Conservation (phyloP, 169 alveolate genomes). For the Plasmodium reichenowi region DNA sequence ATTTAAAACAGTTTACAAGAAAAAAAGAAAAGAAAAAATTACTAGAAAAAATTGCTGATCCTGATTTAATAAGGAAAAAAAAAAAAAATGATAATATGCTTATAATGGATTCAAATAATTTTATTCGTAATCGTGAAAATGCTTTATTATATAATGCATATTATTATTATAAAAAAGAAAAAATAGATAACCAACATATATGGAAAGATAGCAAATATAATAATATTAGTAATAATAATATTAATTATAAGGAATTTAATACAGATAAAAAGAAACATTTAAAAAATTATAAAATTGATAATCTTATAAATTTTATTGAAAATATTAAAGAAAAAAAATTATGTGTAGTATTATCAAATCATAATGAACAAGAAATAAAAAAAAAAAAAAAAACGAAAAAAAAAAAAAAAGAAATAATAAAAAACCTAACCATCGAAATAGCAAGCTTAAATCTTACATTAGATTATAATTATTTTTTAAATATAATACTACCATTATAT, state of each 20-base stretch:
- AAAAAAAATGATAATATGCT: background rate
- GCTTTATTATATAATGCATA: constrained; percentile 38
- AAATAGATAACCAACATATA: background rate
- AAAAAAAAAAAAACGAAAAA: background rate
- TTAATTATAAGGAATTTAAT: no score
- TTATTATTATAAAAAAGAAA: background rate
- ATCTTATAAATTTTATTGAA: constrained; percentile 46
- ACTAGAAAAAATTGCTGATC: background rate
- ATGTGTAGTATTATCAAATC: background rate
- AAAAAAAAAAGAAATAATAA: constrained; percentile 27
- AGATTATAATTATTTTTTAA: constrained; percentile 51
- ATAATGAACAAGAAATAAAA: background rate
- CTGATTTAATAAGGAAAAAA: background rate
- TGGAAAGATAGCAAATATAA: background rate
- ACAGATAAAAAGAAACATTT: background rate
- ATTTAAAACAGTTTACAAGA: constrained; percentile 1
- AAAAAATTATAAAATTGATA: constrained; percentile 17
- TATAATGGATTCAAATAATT: constrained; percentile 12
- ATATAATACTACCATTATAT: constrained; percentile 15
- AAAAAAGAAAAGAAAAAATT: background rate
- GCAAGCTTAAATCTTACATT: constrained; percentile 35
- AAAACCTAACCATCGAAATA: constrained; percentile 38
- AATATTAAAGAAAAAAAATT: constrained; percentile 35
- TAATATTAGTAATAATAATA: background rate
- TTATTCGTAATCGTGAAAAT: constrained; percentile 23